A percentile compares a stretch with the other conserved stretches of the same genome.
Evolutionary conservation across 1,139 yeast species (phyloP).

Genomic region (Pichia sp.): DNA sequence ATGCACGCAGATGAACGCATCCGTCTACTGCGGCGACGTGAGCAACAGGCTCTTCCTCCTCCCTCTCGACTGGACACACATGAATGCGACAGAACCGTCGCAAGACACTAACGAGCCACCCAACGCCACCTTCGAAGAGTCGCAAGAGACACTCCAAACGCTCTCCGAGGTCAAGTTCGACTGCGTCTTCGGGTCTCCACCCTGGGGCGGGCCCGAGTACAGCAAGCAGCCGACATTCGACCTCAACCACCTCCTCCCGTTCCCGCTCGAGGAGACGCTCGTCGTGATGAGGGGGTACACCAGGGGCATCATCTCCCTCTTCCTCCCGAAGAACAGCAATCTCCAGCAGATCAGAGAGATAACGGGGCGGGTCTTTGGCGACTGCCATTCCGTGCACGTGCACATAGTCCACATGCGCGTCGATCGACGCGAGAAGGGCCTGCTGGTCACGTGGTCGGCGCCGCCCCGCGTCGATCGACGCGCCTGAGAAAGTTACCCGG

Average conservation of each 20-base stretch:
- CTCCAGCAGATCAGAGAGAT: conserved; percentile 45
- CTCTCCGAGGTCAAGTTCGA: conserved; percentile 42
- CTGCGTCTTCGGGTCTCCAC: conserved; percentile 81
- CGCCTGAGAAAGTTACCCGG: neutral
- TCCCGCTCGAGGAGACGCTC: conserved; percentile 46
- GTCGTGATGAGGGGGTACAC: conserved; percentile 42
- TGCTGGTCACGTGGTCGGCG: neutral
- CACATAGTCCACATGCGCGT: neutral
- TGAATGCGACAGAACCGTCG: neutral
- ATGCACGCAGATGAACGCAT: conserved; percentile 70
- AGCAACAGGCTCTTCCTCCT: conserved; percentile 44
- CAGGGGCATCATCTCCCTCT: conserved; percentile 54
- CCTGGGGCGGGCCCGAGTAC: conserved; percentile 95
- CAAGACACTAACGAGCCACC: no score
- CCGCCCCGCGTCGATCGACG: no score
- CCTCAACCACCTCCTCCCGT: conserved; percentile 55
- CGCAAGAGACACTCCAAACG: conserved; percentile 9
- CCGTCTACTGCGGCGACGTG: conserved; percentile 43
- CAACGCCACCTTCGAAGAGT: conserved; percentile 18
- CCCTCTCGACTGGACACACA: conserved; percentile 55
- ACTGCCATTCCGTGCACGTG: neutral
- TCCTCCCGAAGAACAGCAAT: conserved; percentile 70
- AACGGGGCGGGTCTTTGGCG: neutral
- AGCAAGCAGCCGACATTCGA: conserved; percentile 45
- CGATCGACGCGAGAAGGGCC: neutral